Evolutionary conservation across 768 basidiomycete species (phyloP), one percentile per base, ranked within the genome.

Genomic region (Psilocybe azurescens): DNA sequence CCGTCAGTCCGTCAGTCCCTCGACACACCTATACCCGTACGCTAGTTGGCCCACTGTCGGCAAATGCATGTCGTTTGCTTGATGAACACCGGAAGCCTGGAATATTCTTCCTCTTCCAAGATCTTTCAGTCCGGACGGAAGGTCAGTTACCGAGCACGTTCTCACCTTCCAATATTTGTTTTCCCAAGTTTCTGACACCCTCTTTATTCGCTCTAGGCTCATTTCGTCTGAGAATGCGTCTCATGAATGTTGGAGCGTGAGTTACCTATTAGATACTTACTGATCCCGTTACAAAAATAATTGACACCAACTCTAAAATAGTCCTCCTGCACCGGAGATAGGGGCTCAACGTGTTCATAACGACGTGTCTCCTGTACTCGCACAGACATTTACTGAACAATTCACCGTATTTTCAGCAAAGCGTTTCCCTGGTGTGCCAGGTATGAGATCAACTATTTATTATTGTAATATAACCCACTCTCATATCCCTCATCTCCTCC

Each of bases 31-130:
- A 93, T 74, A 93, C 93, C 10, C 86, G 94, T 56, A 95, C 95
- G 1, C 85, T 97, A 6, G 93, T 97, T 60, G 96, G 96, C 8
- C 92, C 94, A 1, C 82, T 97, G 14, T 90, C 90, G 16, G 88
- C 94, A 32, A 93, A 93, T 72, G 95, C 94, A 14, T 91, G 90
- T 73, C 87, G 90, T 53, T 81, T 97, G 54, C 77, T 87, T 59
- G 95, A 97, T 72, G 92, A 94, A 70, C 87, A 95, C 74, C 89
- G 91, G 63, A 88, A 89, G 64, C 83, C 86, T 54, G 96, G 95
- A 6, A 90, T 97, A 64, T 98, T 94, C 76, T 98, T 97, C 79
- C 88, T 97, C 63, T 94, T 96, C 78, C 94, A 95, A 73, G 96
- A 97, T 77, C 77, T 98, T 56, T 95, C 93, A 50, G 91, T 98